Evolutionary conservation across 768 basidiomycete species (phyloP).

Genomic region (Suillus sp.): DNA sequence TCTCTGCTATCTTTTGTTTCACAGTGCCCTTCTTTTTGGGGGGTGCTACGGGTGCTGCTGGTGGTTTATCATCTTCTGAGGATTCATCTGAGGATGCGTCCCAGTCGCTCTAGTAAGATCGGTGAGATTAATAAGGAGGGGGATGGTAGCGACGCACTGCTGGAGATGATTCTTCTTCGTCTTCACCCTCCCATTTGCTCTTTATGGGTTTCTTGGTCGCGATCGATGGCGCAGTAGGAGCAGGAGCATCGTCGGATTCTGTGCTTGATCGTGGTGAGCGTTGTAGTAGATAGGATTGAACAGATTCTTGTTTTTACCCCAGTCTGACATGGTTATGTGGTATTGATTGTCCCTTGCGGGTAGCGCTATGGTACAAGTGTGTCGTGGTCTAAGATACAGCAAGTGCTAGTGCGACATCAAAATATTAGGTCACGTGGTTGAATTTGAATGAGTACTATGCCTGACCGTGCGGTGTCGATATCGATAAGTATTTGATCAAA

Average conservation of each 20-base stretch:
- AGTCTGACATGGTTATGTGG: conserved; percentile 44
- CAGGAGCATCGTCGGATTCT: conserved; percentile 43
- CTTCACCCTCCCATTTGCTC: conserved; percentile 89
- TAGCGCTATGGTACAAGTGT: conserved; percentile 6
- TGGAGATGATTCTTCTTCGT: conserved; percentile 79
- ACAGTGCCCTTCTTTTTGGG: conserved; percentile 92
- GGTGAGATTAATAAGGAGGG: not conserved
- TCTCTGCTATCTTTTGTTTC: conserved; percentile 91
- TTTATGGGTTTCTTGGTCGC: conserved; percentile 37
- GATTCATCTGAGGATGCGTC: conserved; percentile 78
- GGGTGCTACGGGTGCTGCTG: conserved; percentile 55
- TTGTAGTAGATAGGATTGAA: conserved; percentile 9
- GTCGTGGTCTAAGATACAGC: conserved; percentile 6
- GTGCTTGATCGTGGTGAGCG: conserved; percentile 27
- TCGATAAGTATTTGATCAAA: too few species aligned
- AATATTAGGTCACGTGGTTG: conserved; percentile 1
- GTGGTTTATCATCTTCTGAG: conserved; percentile 42
- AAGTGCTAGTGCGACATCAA: not conserved
- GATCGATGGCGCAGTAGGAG: conserved; percentile 26
- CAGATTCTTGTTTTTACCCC: conserved; percentile 38
- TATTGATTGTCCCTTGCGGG: conserved; percentile 10
- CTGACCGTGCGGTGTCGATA: too few species aligned
- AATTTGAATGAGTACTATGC: not conserved
- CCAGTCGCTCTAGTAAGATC: conserved; percentile 81
- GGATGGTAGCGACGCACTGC: conserved; percentile 52